Base-by-base conservation (phyloP, 805 yeast genomes). In the Metschnikowia reukaufii region DNA sequence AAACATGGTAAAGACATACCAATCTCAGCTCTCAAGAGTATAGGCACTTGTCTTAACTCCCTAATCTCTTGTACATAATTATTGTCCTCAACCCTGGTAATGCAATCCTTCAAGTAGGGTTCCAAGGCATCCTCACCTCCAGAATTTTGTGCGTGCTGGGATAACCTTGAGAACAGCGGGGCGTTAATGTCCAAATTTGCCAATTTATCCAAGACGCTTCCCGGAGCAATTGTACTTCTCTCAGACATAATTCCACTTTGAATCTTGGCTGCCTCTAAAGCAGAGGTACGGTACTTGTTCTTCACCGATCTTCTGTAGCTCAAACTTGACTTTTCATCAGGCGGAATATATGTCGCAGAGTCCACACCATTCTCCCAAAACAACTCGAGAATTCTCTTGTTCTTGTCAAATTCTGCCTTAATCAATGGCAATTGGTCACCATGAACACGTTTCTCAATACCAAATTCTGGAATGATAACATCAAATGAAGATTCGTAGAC, bases 401-500 rank as follows among this genome's bases (percentile, higher is more conserved):
- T 59, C 61, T 84, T 86, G 64, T 88, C 91, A 64, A 86, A 94
- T 65, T 94, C 98, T 4, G 97, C 98, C 65, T 90, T 91, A 19
- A 81, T 81, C 52, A 92, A 73, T 9, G 98, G 98, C 46, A 94
- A 73, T 67, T 94, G 98, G 67, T 94, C 99, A 21, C 98, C 97
- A 61, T 94, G 99, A 18, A 91, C 97, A 60, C 97, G 78, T 67
- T 91, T 91, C 63, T 91, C 97, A 57, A 91, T 86, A 36, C 97
- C 97, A 69, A 90, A 86, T 55, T 89, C 96, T 2, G 97, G 96
- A 51, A 91, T 74, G 55, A 86, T 81, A 3, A 91, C 92, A 65
- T 94, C 99, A 69, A 94, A 94, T 1, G 98, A 88, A 1, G 96
- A 88, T 67, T 94, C 98, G 64, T 92, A 91, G 8, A 92, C 97